phyloP scores from a whole-genome alignment of 2,329 filamentous ascomycete genomes.

The Fusarium sp. region DNA sequence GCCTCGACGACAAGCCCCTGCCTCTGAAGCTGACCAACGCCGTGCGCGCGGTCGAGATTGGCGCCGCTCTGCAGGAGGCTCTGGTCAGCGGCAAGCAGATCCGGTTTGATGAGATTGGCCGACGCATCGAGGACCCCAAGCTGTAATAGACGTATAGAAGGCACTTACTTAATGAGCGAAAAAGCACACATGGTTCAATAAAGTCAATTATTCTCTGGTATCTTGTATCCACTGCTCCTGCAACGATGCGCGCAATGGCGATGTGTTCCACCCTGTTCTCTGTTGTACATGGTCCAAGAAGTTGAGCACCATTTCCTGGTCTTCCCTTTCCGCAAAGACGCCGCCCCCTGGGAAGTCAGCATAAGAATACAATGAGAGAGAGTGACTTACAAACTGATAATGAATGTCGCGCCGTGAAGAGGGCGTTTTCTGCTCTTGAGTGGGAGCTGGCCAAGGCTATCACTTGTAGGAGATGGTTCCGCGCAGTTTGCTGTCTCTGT shows the following conservation, averaged over 20 bases:
- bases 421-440: not conserved
- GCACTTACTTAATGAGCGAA: not conserved
- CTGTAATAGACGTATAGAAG: slow-evolving; percentile 4
- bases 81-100: slow-evolving; percentile 29
- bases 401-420: not conserved
- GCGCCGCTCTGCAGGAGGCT: slow-evolving; percentile 26
- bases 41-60: slow-evolving; percentile 26
- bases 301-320: slow-evolving; percentile 30
- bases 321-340: slow-evolving; percentile 31
- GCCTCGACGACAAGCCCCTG: slow-evolving; percentile 22
- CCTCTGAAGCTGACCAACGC: slow-evolving; percentile 51
- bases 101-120: slow-evolving; percentile 30
- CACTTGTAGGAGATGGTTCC: not conserved
- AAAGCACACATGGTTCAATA: not conserved
- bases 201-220: slow-evolving; percentile 4
- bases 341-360: slow-evolving; percentile 31
- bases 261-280: slow-evolving; percentile 35
- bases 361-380: not conserved
- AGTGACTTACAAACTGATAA: slow-evolving; percentile 4
- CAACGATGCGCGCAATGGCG: slow-evolving; percentile 20
- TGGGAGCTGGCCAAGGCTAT: slow-evolving; percentile 1
- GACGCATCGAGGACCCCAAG: slow-evolving; percentile 31
- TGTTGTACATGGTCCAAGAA: slow-evolving; percentile 33
- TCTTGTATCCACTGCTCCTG: slow-evolving; percentile 33
- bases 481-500: not conserved